phyloP scores from a whole-genome alignment of 345 rosid genomes.

The Dipteronia dyeriana region DNA sequence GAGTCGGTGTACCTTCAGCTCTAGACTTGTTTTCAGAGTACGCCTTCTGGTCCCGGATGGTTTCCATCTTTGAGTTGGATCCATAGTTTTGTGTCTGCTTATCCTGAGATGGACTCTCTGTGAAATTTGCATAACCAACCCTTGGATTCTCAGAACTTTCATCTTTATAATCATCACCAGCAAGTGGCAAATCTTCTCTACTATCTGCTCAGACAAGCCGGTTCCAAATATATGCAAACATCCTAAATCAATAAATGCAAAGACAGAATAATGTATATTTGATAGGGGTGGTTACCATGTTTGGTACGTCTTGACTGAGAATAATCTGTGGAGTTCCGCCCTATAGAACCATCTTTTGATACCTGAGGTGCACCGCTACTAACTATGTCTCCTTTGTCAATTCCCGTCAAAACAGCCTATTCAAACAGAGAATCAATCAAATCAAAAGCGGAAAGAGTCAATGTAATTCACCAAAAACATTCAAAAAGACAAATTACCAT shows the following conservation, averaged over 20 bases:
- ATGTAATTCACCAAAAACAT: slow-evolving; percentile 20
- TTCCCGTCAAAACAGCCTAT: slow-evolving; percentile 75
- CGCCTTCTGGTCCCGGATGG: slow-evolving; percentile 31
- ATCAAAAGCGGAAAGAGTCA: slow-evolving; percentile 19
- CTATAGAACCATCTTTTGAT: slow-evolving; percentile 66
- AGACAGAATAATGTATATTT: slow-evolving; percentile 17
- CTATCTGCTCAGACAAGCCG: slow-evolving; percentile 56
- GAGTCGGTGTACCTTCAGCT: slow-evolving; percentile 52
- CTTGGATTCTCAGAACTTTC: slow-evolving; percentile 43
- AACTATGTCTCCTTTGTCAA: slow-evolving; percentile 77
- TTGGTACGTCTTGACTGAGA: slow-evolving; percentile 58
- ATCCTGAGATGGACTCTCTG: slow-evolving; percentile 35
- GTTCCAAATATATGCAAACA: slow-evolving; percentile 23
- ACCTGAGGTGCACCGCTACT: slow-evolving; percentile 82
- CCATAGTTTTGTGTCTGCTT: slow-evolving; percentile 28
- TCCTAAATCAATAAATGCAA: slow-evolving; percentile 9
- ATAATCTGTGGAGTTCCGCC: slow-evolving; percentile 47
- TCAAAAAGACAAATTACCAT: slow-evolving; percentile 45
- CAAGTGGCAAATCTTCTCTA: slow-evolving; percentile 57
- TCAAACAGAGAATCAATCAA: slow-evolving; percentile 21
- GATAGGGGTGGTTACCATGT: slow-evolving; percentile 51
- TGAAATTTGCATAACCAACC: slow-evolving; percentile 28
- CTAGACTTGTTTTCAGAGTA: slow-evolving; percentile 46
- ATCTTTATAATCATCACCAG: slow-evolving; percentile 52
- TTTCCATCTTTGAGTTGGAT: slow-evolving; percentile 32